Conservation (phyloP, 116 monocot species). For the Iris pallida region DNA sequence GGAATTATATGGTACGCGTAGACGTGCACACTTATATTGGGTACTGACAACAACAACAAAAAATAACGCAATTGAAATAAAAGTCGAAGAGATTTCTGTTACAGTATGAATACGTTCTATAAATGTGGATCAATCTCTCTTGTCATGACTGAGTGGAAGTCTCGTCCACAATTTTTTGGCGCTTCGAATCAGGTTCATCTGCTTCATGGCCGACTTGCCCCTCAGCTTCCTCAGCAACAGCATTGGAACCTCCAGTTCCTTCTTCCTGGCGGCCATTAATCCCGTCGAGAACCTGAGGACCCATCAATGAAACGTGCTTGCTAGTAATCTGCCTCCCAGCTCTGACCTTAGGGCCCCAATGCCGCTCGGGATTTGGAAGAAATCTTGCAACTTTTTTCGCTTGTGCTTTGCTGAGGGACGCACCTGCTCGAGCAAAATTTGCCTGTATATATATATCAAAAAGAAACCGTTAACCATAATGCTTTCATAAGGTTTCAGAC, state of each 20-base stretch:
- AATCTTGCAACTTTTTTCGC: conserved; percentile 76
- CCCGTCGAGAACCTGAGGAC: conserved; percentile 23
- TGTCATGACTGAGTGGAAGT: neutral
- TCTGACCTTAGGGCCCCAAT: conserved; percentile 88
- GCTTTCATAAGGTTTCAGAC: too few relatives aligned
- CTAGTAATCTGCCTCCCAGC: conserved; percentile 83
- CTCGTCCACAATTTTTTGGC: conserved; percentile 41
- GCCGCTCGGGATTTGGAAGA: conserved; percentile 78
- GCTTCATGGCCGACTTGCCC: neutral
- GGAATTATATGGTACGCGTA: too few relatives aligned
- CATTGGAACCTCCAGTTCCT: neutral
- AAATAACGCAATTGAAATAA: too few relatives aligned
- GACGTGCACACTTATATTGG: too few relatives aligned
- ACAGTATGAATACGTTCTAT: too few relatives aligned
- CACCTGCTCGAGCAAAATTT: conserved; percentile 67
- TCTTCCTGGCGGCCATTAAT: conserved; percentile 3
- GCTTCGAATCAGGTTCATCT: conserved; percentile 34
- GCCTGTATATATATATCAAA: conserved; percentile 36
- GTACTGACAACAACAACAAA: too few relatives aligned
- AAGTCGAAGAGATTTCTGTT: too few relatives aligned
- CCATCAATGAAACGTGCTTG: conserved; percentile 67
- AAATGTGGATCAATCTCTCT: neutral
- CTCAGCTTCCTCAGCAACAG: neutral
- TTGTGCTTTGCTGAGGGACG: conserved; percentile 75
- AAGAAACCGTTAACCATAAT: too few relatives aligned